Conservation (phyloP, 805 yeast species). For the Komagataella ulmi region DNA sequence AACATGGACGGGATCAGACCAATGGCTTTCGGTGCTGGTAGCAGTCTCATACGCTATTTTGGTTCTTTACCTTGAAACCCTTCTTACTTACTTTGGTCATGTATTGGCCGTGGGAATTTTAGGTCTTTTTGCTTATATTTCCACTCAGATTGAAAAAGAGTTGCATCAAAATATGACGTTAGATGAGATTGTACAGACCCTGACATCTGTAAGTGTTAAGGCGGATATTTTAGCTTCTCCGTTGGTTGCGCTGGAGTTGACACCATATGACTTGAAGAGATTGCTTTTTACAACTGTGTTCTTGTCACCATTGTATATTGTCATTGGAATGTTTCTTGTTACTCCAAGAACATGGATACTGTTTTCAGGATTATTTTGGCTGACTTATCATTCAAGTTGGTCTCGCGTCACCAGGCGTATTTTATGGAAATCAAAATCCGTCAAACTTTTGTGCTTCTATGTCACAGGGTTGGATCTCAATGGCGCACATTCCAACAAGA, state of each 20-base stretch:
- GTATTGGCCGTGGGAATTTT: constrained; percentile 49
- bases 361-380: constrained; percentile 39
- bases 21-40: constrained; percentile 58
- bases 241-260: constrained; percentile 58
- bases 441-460: constrained; percentile 64
- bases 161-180: constrained; percentile 63
- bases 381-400: constrained; percentile 82
- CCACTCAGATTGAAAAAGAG: constrained; percentile 40
- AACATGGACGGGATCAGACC: constrained; percentile 87
- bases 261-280: constrained; percentile 68
- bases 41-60: constrained; percentile 39
- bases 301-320: constrained; percentile 72
- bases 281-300: constrained; percentile 74
- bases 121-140: constrained; percentile 45
- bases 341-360: constrained; percentile 59
- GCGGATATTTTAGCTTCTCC: constrained; percentile 73
- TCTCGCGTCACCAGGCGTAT: constrained; percentile 72
- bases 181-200: constrained; percentile 71
- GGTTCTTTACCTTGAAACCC: constrained; percentile 67
- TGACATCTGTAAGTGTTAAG: constrained; percentile 63
- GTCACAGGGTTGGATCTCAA: constrained; percentile 76
- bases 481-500: constrained; percentile 15
- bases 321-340: constrained; percentile 52
- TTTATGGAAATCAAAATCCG: constrained; percentile 69
- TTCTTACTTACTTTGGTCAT: constrained; percentile 78